Base-by-base conservation (phyloP, 2,329 filamentous ascomycete genomes). In the Pyricularia grisea region DNA sequence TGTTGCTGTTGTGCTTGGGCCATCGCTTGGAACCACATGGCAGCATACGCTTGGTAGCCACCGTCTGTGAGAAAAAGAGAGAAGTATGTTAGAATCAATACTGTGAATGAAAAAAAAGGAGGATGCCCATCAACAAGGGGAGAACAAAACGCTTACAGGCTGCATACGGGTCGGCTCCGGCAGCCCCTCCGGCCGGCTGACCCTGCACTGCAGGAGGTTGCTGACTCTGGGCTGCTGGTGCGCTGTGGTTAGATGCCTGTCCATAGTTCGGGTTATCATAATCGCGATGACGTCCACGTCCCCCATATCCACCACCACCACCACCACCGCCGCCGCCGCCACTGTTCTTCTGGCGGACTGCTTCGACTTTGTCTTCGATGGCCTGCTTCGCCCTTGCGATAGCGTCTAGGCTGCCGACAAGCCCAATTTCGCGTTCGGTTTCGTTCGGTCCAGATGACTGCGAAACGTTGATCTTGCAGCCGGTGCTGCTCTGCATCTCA, bases 381-480 rank as follows among this genome's bases (percentile, higher is more conserved):
- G 92, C 91, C 74, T 84, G 84, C 81, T 96, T 96, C 50, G 94
- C 94, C 72, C 88, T 87, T 68, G 88, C 87, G 75, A 97, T 95
- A 68, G 92, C 88, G 74, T 92, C 90, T 64, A 87, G 87, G 55
- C 86, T 87, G 71, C 93, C 94, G 72, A 95, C 90, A 64, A 97
- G 85, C 65, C 92, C 92, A 76, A 97, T 97, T 78, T 96, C 92
- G 75, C 93, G 89, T 78, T 95, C 90, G 70, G 89, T 86, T 76
- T 97, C 93, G 72, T 87, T 86, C 67, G 91, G 90, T 20, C 91
- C 91, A 50, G 89, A 90, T 9, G 92, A 90, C 74, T 92, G 92
- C 36, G 92, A 92, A 30, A 97, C 93, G 75, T 97, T 97, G 83
- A 97, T 97, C 82, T 97, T 97, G 85, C 94, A 97, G 65, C 92